Percentiles rank a stretch among this genome's conserved stretches.
Evolutionary conservation across 768 basidiomycete species (phyloP).

Genomic region (Xerocomellus chrysenteron): DNA sequence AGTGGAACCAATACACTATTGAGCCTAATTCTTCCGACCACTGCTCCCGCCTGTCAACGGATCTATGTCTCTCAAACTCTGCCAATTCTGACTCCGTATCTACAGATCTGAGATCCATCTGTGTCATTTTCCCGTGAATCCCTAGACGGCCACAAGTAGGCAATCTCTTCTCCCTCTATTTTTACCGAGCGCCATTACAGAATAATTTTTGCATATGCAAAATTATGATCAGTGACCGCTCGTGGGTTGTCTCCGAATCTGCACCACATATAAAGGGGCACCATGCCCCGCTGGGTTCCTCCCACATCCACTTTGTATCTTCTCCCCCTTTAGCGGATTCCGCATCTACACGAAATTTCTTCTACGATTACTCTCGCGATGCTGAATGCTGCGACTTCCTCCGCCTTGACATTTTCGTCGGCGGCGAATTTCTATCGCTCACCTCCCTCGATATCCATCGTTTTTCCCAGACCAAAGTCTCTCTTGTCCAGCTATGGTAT

Average conservation of each 20-base stretch:
- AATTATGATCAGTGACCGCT: constrained; percentile 18
- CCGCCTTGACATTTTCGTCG: constrained; percentile 30
- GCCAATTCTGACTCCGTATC: constrained; percentile 27
- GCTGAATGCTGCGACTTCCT: constrained; percentile 33
- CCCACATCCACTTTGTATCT: constrained; percentile 17
- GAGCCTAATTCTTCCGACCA: constrained; percentile 25
- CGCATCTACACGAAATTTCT: background rate
- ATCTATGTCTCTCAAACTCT: constrained; percentile 33
- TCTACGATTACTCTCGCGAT: constrained; percentile 14
- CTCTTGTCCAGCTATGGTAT: constrained; percentile 31
- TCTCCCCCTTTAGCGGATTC: background rate
- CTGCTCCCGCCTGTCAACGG: constrained; percentile 24
- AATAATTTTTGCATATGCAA: constrained; percentile 27
- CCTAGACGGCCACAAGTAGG: constrained; percentile 30
- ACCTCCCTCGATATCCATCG: constrained; percentile 31
- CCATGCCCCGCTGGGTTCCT: background rate
- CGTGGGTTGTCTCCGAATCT: constrained; percentile 23
- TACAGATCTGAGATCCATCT: constrained; percentile 32
- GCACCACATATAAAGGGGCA: constrained; percentile 33
- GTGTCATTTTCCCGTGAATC: constrained; percentile 35
- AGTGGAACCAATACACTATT: constrained; percentile 5
- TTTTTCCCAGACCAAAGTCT: constrained; percentile 29
- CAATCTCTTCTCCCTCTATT: constrained; percentile 35
- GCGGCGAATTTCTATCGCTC: constrained; percentile 35
- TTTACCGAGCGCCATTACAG: constrained; percentile 26